phyloP scores from a whole-genome alignment of 805 yeast genomes.

The Dipodascus albidus region DNA sequence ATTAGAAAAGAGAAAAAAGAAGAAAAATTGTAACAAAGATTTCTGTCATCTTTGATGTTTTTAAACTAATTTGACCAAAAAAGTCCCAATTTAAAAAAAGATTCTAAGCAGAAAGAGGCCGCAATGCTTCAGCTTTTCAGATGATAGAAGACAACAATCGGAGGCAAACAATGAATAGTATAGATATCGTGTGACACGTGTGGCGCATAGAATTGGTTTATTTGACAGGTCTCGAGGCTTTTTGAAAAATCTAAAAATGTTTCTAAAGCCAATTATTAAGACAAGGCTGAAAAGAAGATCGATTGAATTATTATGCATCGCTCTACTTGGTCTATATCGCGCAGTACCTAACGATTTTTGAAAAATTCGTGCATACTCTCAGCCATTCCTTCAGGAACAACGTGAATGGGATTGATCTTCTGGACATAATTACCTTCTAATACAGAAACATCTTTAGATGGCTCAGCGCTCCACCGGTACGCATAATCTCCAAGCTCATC shows the following conservation, averaged over 20 bases:
- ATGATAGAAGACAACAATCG: neutral
- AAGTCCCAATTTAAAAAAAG: too few relatives aligned
- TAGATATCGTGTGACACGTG: neutral
- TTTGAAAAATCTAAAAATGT: too few relatives aligned
- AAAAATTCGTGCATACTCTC: slow-evolving; percentile 19
- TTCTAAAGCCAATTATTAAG: too few relatives aligned
- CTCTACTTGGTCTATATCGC: too few relatives aligned
- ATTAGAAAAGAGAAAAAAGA: neutral
- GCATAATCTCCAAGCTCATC: slow-evolving; percentile 18
- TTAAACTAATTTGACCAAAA: neutral
- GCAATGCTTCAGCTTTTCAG: too few relatives aligned
- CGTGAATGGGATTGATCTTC: slow-evolving; percentile 46
- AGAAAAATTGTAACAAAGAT: neutral
- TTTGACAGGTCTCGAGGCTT: neutral
- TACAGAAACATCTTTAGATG: slow-evolving; percentile 10
- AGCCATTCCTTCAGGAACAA: slow-evolving; percentile 39
- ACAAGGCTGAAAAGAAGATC: too few relatives aligned
- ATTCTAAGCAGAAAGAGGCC: neutral
- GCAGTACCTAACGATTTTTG: neutral
- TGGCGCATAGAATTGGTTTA: neutral
- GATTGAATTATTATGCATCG: too few relatives aligned
- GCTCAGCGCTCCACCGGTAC: slow-evolving; percentile 22
- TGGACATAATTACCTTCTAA: slow-evolving; percentile 13
- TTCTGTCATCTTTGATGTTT: too few relatives aligned
- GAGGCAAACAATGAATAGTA: neutral